Percentiles rank a stretch among this genome's conserved stretches.
Conservation (phyloP, 257 asterid species). For the Lithospermum erythrorhizon region DNA sequence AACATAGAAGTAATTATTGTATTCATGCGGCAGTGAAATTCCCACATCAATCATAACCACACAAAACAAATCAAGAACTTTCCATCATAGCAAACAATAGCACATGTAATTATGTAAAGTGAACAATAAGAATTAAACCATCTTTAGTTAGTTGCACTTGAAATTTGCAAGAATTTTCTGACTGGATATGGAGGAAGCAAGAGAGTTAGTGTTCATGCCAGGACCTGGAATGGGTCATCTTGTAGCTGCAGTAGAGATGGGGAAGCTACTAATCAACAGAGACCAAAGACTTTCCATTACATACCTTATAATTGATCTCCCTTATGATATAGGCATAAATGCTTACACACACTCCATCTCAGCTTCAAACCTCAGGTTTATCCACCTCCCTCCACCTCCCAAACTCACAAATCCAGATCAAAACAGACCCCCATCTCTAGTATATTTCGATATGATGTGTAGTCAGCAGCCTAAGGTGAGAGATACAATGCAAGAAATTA, state of each 20-base stretch:
- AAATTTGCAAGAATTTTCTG: background rate
- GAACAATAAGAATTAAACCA: background rate
- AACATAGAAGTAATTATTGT: too few species aligned
- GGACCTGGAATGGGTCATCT: constrained; percentile 53
- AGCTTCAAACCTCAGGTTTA: constrained; percentile 12
- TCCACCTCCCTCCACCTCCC: constrained; percentile 17
- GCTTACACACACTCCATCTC: constrained; percentile 12
- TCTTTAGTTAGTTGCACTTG: background rate
- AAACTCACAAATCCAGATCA: background rate
- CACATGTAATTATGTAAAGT: background rate
- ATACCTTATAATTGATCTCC: constrained; percentile 31
- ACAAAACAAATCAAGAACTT: too few species aligned
- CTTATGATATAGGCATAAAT: constrained; percentile 7
- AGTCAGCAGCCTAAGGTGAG: constrained; percentile 22
- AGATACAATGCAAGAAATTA: constrained; percentile 16
- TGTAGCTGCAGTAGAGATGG: constrained; percentile 41
- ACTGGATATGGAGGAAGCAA: background rate
- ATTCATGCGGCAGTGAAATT: too few species aligned
- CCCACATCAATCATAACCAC: too few species aligned
- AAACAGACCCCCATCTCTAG: background rate
- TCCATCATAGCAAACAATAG: too few species aligned
- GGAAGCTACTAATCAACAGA: constrained; percentile 23
- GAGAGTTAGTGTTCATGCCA: constrained; percentile 33
- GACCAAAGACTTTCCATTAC: constrained; percentile 26
- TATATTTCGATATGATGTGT: constrained; percentile 4